Evolutionary conservation across 129 eudicot genomes (phyloP), one percentile per base, ranked within the genome.

Genomic region (Ambrosia trifida): DNA sequence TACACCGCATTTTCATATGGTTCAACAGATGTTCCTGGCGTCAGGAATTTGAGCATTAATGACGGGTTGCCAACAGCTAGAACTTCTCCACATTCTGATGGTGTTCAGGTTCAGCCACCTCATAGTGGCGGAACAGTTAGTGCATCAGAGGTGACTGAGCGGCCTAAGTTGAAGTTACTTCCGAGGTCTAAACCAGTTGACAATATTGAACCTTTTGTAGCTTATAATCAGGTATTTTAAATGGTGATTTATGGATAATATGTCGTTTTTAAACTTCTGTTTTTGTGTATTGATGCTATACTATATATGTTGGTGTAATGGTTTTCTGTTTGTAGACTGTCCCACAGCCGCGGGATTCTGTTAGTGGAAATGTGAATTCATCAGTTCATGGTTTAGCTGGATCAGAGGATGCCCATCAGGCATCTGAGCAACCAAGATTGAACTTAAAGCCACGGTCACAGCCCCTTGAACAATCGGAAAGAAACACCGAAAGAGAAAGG

Each of bases 161-260:
- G 97, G 72, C 96, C 99, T 11, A 90, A 88, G 75, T 68, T 95
- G 82, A 90, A 90, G 81, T 69, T 94, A 57, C 91, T 87, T 44
- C 99, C 96, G 3, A 86, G 97, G 74, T 84, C 97, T 11, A 90
- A 81, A 72, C 99, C 96, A 4, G 71, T 83, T 20, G 97, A 88
- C 11, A 77, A 16, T 72, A 28, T 65, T 33, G 97, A 84, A 66
- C 72, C 81, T 2, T 18, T 56, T 3, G 69, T 57, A 44, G 80
- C 74, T 66, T 66, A 67, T 82, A 82, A 86, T 75, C 88, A 86
- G 89, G 90, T 87, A 71, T 17, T 58, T 31, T 62, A 78, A 30
- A 7, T 78, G 13, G 18, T 41, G 36, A n/a, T 59, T 24, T 70
- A 40, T 28, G 45, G 3, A 16, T 24, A 49, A 13, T 41, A 44